Evolutionary conservation across 1,284 basidiomycete species (phyloP).

Genomic region (Golubevia sp.): DNA sequence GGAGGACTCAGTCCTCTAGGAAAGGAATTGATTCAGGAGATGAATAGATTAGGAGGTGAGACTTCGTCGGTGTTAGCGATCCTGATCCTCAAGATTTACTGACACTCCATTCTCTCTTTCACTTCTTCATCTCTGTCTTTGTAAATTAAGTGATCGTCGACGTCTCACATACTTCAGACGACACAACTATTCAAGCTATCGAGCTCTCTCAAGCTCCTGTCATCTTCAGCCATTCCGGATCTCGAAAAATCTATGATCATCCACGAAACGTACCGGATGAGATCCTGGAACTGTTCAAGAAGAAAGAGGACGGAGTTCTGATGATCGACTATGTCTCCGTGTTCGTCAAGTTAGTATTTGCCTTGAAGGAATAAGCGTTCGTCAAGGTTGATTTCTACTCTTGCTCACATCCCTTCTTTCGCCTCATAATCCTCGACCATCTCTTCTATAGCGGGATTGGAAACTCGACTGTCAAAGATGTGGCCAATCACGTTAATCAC

Average conservation of each 20-base stretch:
- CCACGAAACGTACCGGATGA: conserved; percentile 30
- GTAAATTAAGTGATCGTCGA: conserved; percentile 26
- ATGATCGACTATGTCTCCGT: conserved; percentile 13
- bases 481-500: conserved; percentile 24
- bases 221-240: conserved; percentile 57
- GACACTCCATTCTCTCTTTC: neutral
- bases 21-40: conserved; percentile 13
- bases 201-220: conserved; percentile 33
- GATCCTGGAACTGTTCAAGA: conserved; percentile 6
- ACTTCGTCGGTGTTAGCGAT: neutral
- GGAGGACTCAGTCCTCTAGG: conserved; percentile 19
- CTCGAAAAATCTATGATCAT: conserved; percentile 25
- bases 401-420: neutral
- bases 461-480: conserved; percentile 9
- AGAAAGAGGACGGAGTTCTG: conserved; percentile 10
- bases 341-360: conserved; percentile 12
- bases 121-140: neutral
- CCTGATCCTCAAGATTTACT: neutral
- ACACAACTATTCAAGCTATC: conserved; percentile 42
- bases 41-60: conserved; percentile 18
- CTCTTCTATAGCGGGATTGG: neutral
- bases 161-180: conserved; percentile 46
- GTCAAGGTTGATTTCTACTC: neutral
- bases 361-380: no score
- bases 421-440: neutral